Evolutionary conservation across 1,284 basidiomycete genomes (phyloP).

Genomic region (Trichosporon faecale): DNA sequence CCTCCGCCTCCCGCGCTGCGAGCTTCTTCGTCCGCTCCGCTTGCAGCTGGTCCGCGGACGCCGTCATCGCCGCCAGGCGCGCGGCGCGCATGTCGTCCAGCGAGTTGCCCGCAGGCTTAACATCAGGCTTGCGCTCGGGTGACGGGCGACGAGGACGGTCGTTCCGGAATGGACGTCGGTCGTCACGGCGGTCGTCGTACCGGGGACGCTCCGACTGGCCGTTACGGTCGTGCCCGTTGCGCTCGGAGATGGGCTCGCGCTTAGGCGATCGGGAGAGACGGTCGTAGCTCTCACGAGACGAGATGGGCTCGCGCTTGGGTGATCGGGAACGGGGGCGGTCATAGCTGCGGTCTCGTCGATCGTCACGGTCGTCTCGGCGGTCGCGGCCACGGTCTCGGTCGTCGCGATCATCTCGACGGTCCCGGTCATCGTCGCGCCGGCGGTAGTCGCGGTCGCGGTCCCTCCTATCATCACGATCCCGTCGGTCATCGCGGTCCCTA

Average conservation of each 20-base stretch:
- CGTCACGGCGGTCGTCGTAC: conserved; percentile 22
- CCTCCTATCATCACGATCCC: conserved; percentile 27
- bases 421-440: conserved; percentile 22
- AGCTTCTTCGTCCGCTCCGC: conserved; percentile 37
- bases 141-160: conserved; percentile 30
- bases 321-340: not conserved
- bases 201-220: conserved; percentile 25
- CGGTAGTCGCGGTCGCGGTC: conserved; percentile 9
- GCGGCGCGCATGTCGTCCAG: conserved; percentile 66
- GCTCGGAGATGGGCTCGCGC: conserved; percentile 5
- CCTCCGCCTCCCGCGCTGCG: conserved; percentile 38
- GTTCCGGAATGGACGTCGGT: not conserved
- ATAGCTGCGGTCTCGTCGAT: not conserved
- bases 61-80: conserved; percentile 79
- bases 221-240: not conserved
- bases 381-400: conserved; percentile 14
- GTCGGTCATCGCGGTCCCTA: conserved; percentile 16
- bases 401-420: conserved; percentile 21
- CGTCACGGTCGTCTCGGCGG: conserved; percentile 20
- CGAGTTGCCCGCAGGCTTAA: conserved; percentile 17
- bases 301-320: conserved; percentile 7
- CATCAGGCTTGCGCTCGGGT: conserved; percentile 24
- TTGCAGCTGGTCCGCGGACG: conserved; percentile 62
- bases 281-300: not conserved
- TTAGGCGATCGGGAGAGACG: not conserved